These are phyloP conservation scores for Populus hybrid DNA, from an alignment of 441 rosid species.

Conservation along the genomic window DNA sequence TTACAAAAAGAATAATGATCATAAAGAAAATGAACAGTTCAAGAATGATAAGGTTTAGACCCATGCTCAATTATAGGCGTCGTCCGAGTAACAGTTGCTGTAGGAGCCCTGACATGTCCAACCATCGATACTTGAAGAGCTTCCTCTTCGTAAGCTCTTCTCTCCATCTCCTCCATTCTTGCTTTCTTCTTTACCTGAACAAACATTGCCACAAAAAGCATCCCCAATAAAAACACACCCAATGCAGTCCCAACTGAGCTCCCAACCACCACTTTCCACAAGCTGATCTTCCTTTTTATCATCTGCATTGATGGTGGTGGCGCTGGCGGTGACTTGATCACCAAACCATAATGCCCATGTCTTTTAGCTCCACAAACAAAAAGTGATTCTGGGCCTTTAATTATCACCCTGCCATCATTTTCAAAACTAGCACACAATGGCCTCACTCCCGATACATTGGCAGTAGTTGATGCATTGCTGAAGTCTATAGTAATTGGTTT, in stretches of 20 bases:
- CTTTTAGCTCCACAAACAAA: conserved; percentile 51
- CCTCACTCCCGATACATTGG: conserved; percentile 26
- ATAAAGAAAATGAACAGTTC: conserved; percentile 10
- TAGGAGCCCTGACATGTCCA: conserved; percentile 78
- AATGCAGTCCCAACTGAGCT: conserved; percentile 69
- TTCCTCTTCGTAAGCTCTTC: conserved; percentile 92
- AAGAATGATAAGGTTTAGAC: conserved; percentile 37
- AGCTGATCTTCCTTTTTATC: conserved; percentile 49
- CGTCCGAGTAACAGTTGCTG: conserved; percentile 61
- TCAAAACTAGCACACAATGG: conserved; percentile 65
- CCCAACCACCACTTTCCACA: conserved; percentile 85
- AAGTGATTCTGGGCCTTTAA: conserved; percentile 46
- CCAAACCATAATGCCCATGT: conserved; percentile 79
- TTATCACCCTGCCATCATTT: conserved; percentile 48
- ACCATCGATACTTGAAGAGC: conserved; percentile 95
- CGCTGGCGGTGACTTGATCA: conserved; percentile 28
- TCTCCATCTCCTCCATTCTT: conserved; percentile 75
- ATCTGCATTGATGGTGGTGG: conserved; percentile 27
- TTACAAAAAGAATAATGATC: conserved; percentile 36
- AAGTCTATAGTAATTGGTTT: conserved; percentile 64
- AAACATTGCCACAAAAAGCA: conserved; percentile 77
- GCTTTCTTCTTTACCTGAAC: conserved; percentile 85
- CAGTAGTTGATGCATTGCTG: conserved; percentile 23
- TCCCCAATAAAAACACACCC: conserved; percentile 55
- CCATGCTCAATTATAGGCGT: conserved; percentile 57